Conservation (phyloP, 192 early-diverging fungal genomes). For the Coemansia sp. region DNA sequence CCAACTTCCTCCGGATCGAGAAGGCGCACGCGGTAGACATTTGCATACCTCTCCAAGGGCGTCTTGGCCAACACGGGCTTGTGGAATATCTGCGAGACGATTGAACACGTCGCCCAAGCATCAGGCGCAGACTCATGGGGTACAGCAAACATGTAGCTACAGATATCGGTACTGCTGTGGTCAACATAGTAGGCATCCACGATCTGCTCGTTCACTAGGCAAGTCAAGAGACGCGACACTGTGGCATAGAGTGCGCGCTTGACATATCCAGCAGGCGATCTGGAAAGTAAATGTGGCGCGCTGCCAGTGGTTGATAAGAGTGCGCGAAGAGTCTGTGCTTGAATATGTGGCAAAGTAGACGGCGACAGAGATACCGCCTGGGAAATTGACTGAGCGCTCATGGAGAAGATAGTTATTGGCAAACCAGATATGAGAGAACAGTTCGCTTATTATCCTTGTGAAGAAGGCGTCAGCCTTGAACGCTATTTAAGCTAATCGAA, state of each 20-base stretch:
- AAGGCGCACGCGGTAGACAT: constrained; percentile 18
- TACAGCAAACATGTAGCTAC: constrained; percentile 23
- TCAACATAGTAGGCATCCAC: constrained; percentile 54
- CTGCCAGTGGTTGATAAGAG: constrained; percentile 15
- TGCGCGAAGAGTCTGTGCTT: constrained; percentile 13
- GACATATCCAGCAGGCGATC: constrained; percentile 28
- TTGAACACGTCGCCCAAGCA: constrained; percentile 22
- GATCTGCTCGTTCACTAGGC: constrained; percentile 62
- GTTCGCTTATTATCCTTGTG: background rate
- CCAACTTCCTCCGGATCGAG: constrained; percentile 57
- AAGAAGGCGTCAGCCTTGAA: background rate
- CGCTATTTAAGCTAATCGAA: background rate
- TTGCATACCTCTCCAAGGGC: background rate
- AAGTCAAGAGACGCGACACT: constrained; percentile 61
- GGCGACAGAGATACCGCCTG: background rate
- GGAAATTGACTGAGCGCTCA: background rate
- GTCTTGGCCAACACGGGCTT: constrained; percentile 23
- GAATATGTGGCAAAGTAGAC: background rate
- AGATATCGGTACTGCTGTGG: constrained; percentile 20
- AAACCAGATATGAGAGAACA: background rate
- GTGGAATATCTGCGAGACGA: constrained; percentile 28
- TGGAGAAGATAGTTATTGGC: background rate
- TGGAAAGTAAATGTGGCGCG: constrained; percentile 23
- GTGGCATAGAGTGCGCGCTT: constrained; percentile 59
- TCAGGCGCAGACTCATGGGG: constrained; percentile 28